Evolutionary conservation across 345 rosid genomes (phyloP), one percentile per base, ranked within the genome.

Genomic region (Cardiospermum halicacabum): DNA sequence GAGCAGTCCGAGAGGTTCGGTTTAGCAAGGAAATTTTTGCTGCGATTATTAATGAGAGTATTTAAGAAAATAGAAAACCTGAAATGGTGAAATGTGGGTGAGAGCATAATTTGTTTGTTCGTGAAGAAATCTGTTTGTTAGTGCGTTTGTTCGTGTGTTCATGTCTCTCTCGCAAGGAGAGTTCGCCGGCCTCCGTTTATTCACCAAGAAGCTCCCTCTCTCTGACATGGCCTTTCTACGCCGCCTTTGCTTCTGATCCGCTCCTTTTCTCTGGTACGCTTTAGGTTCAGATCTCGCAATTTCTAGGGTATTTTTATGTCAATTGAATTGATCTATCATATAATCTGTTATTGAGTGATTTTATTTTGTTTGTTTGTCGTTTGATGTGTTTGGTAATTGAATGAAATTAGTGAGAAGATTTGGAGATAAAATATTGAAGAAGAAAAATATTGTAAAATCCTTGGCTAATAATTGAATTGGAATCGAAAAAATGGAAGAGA

Each of bases 401-500:
- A n/a, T n/a, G n/a, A n/a, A n/a, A n/a, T n/a, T n/a, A n/a, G n/a
- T n/a, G n/a, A n/a, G n/a, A n/a, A n/a, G n/a, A n/a, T n/a, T n/a
- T n/a, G n/a, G n/a, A n/a, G n/a, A n/a, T n/a, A n/a, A n/a, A n/a
- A n/a, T n/a, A n/a, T n/a, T n/a, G n/a, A n/a, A n/a, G n/a, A n/a
- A n/a, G n/a, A n/a, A n/a, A n/a, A n/a, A n/a, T n/a, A n/a, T n/a
- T n/a, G n/a, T n/a, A n/a, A n/a, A n/a, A 57, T 67, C 68, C 66
- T 37, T 62, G 71, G 73, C 59, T 53, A 58, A 51, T 36, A 54
- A 68, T 57, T 70, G 67, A 69, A 43, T 67, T 50, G 4, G 31
- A 70, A 56, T 58, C 66, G 70, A 50, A 71, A 77, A 2, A 34
- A 88, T 86, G 98, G 96, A 89, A 27, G 96, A 77, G 25, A 72